Base-by-base conservation (phyloP, 108 stramenopile genomes). In the Cyclotella baltica region DNA sequence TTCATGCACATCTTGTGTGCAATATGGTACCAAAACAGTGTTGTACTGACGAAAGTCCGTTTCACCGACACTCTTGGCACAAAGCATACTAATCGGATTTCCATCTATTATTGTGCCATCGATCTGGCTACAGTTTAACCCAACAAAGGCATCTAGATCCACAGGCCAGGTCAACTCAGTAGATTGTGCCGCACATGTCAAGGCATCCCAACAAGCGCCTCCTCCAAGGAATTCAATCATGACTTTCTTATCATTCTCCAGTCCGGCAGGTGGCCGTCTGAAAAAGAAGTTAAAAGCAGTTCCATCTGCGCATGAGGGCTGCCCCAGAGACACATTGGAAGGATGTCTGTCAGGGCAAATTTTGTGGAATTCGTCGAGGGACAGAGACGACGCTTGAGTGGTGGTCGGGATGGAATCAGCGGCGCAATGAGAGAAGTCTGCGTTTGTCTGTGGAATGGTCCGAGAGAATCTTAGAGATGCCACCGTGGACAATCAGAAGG, bases 171-270 rank as follows among this genome's bases (percentile, higher is more conserved):
- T 73, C 16, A 87, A 59, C 11, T 51, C 46, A 29, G 46, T 77
- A 10, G 56, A 20, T 73, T 86, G 84, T 19, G 50, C 62, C 18
- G 33, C 62, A 34, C 88, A 88, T 3, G 88, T 86, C 28, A 52
- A 65, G 2, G 64, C 75, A 48, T 86, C 73, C 88, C 88, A 88
- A 43, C 88, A 88, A 0, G 88, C 88, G 37, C 88, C 88, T 2
- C 88, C 88, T 15, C 88, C 88, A 50, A 74, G 70, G 27, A 88
- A 74, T 59, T 88, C 88, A 22, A 88, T 85, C 6, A 88, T 50
- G 18, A 88, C 23, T 65, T 80, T 79, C 30, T 72, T 37, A 6
- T 52, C 48, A 48, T 85, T 85, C 35, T 34, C 29, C 25, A 65
- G 51, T 29, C 74, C 57, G 40, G 83, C 67, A 22, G 69, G 38